Evolutionary conservation across 805 yeast species (phyloP), one percentile per base, ranked within the genome.

Genomic region (Yamadazyma akitaensis): DNA sequence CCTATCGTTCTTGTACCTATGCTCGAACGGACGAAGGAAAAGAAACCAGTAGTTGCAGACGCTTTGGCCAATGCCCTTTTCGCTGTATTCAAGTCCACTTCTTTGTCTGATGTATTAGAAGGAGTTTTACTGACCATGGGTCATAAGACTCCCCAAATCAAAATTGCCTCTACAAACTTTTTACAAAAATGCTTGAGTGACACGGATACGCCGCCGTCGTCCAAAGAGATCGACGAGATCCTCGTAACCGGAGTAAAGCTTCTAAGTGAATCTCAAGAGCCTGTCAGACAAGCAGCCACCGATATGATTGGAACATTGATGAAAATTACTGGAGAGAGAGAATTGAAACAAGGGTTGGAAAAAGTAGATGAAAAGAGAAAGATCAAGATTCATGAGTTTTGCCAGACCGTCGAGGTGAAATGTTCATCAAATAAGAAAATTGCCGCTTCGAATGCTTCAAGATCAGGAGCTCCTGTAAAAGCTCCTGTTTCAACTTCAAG

Each of bases 21-120:
- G 47, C 64, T 94, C 37, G 97, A 89, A 53, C 76, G 97, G 55
- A 79, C 88, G 12, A 91, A 89, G 59, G 99, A 94, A 62, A 90
- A 87, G 70, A 92, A 92, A 58, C 83, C 79, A 21, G 70, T 84
- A 2, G 94, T 89, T 0, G 70, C 85, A 2, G 90, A 84, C 19
- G 85, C 94, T 0, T 69, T 92, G n/a, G 70, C 73, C 16, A 65
- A 62, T 21, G 84, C 92, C 0, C 68, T 91, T 43, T 86, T 84
- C 61, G 77, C 85, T 0, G 73, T 86, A 3, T 85, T 82, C 53
- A 58, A 57, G 30, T 67, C 68, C 49, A 70, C 83, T 10, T 73
- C 80, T 0, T 68, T 79, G 18, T 57, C 72, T 33, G 85, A 80
- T 32, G 66, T 87, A 18, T 62, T 86, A 34, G 87, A 83, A 17